These are phyloP conservation scores for Streptanthus diversifolius DNA, from an alignment of 345 rosid genomes.

Conservation along the genomic window DNA sequence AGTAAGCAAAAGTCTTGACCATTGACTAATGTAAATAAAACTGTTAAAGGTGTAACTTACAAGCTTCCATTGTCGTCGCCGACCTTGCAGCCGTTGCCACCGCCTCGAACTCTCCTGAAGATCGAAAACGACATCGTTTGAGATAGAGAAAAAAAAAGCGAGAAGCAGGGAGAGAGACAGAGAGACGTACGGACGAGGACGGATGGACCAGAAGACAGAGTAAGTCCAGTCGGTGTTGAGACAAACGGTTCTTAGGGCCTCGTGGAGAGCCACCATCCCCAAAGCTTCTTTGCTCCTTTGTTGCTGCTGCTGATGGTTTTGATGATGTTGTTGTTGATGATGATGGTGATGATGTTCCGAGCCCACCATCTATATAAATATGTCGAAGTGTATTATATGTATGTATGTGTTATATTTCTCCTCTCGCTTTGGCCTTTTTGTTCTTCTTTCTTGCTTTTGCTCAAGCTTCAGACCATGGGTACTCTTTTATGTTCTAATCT, in stretches of 20 bases:
- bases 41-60: conserved; percentile 47
- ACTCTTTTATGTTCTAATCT: conserved; percentile 19
- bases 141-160: neutral
- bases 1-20: conserved; percentile 2
- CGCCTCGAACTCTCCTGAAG: conserved; percentile 88
- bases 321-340: conserved; percentile 27
- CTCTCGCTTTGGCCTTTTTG: conserved; percentile 22
- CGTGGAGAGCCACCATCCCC: conserved; percentile 99
- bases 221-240: conserved; percentile 98
- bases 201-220: conserved; percentile 99
- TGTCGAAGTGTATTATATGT: neutral
- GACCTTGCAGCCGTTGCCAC: conserved; percentile 97
- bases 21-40: neutral
- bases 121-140: conserved; percentile 18
- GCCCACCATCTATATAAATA: conserved; percentile 77
- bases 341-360: conserved; percentile 57
- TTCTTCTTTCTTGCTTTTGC: conserved; percentile 18
- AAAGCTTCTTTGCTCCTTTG: conserved; percentile 96
- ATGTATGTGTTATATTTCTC: neutral
- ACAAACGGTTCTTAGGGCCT: conserved; percentile 97
- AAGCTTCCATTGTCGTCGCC: conserved; percentile 99
- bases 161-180: neutral
- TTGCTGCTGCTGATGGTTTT: conserved; percentile 32
- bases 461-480: conserved; percentile 19
- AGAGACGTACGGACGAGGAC: conserved; percentile 86